Conservation (phyloP, 139 green algal species). For the Chlorella sp. region DNA sequence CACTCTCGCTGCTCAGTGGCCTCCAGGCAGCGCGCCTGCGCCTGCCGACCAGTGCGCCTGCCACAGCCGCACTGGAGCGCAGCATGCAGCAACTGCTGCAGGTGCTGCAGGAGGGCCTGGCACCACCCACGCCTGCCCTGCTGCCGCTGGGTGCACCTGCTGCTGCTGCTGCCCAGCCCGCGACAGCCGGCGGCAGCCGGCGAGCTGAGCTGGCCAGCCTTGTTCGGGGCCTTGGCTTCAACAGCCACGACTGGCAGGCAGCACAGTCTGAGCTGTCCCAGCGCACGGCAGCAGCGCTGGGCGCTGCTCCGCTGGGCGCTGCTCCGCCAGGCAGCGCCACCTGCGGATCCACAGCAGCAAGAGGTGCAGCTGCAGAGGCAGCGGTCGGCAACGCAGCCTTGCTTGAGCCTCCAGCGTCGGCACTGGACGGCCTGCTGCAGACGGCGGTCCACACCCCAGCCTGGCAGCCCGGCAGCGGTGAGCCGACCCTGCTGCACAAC, state of each 20-base stretch:
- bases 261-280: neutral
- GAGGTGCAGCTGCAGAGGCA: too few species aligned
- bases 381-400: too few species aligned
- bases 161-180: neutral
- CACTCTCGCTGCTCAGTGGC: conserved; percentile 5
- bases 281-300: neutral
- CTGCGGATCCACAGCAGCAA: neutral
- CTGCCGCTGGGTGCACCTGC: too few species aligned
- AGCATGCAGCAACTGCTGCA: neutral
- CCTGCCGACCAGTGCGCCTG: neutral
- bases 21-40: neutral
- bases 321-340: neutral
- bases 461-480: neutral
- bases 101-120: conserved; percentile 13
- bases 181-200: neutral
- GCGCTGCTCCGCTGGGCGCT: neutral
- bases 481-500: conserved; percentile 8
- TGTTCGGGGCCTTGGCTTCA: neutral
- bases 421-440: conserved; percentile 9
- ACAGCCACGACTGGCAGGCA: conserved; percentile 1
- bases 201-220: neutral
- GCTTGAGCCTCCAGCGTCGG: neutral
- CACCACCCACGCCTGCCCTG: neutral
- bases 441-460: neutral
- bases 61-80: neutral